Evolutionary conservation across 805 yeast genomes (phyloP).

Genomic region (Candida boidinii): DNA sequence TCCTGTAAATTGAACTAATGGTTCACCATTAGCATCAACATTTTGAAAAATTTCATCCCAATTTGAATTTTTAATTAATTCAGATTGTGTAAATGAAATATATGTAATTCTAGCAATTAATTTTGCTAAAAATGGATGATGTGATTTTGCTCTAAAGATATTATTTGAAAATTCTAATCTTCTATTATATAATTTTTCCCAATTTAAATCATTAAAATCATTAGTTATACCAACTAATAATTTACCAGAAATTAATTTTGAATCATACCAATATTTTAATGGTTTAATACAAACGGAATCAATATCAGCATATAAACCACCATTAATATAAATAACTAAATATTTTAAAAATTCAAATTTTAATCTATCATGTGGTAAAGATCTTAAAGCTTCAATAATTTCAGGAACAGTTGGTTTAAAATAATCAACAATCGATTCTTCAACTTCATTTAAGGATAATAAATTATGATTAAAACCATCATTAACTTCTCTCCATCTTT

Average conservation of each 20-base stretch:
- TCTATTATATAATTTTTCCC: slow-evolving; percentile 17
- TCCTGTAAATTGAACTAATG: slow-evolving; percentile 24
- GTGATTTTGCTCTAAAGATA: slow-evolving; percentile 15
- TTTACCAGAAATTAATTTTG: slow-evolving; percentile 8
- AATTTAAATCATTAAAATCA: slow-evolving; percentile 16
- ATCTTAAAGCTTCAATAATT: slow-evolving; percentile 33
- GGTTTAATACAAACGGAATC: slow-evolving; percentile 51
- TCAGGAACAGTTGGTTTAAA: slow-evolving; percentile 30
- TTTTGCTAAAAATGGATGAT: slow-evolving; percentile 18
- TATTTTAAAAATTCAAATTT: slow-evolving; percentile 50
- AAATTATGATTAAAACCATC: slow-evolving; percentile 20
- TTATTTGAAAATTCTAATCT: slow-evolving; percentile 13
- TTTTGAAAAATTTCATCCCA: slow-evolving; percentile 20
- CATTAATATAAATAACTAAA: slow-evolving; percentile 39
- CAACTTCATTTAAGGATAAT: slow-evolving; percentile 11
- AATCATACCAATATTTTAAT: slow-evolving; percentile 18
- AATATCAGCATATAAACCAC: slow-evolving; percentile 58
- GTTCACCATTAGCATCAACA: slow-evolving; percentile 23
- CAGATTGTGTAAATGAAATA: slow-evolving; percentile 10
- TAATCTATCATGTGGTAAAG: slow-evolving; percentile 38
- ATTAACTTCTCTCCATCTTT: slow-evolving; percentile 24
- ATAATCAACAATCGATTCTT: slow-evolving; percentile 9
- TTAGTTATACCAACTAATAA: slow-evolving; percentile 13
- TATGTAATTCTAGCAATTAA: slow-evolving; percentile 16
- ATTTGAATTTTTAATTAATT: slow-evolving; percentile 9